Conservation (phyloP, 2,329 filamentous ascomycete species). For the Pyrenophora tritici-repentis region DNA sequence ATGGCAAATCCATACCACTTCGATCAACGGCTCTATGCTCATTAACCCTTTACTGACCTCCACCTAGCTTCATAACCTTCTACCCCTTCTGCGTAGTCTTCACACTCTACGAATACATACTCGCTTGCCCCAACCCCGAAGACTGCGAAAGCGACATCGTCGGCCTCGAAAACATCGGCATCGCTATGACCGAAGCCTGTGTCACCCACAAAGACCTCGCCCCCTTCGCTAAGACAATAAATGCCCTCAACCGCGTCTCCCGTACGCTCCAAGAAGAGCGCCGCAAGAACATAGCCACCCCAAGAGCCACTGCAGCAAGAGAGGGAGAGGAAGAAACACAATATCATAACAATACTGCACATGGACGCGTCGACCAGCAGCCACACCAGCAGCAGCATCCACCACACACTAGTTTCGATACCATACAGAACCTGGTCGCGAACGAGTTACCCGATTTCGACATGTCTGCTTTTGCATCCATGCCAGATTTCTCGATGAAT, state of each 20-base stretch:
- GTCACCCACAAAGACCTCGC: slow-evolving; percentile 19
- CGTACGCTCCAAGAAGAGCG: slow-evolving; percentile 32
- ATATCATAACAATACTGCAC: too few relatives aligned
- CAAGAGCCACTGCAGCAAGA: not conserved
- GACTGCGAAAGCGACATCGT: slow-evolving; percentile 34
- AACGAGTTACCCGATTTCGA: slow-evolving; percentile 23
- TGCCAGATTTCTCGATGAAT: slow-evolving; percentile 24
- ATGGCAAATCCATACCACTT: too few relatives aligned
- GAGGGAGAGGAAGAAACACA: too few relatives aligned
- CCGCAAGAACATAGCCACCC: not conserved
- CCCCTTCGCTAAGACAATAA: slow-evolving; percentile 34
- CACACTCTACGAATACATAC: slow-evolving; percentile 37
- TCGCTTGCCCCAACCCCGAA: slow-evolving; percentile 26
- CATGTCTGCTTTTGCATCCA: slow-evolving; percentile 19
- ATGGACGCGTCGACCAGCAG: too few relatives aligned
- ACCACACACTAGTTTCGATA: slow-evolving; percentile 10
- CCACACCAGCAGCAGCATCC: not conserved
- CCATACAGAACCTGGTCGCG: slow-evolving; percentile 16
- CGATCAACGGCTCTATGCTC: too few relatives aligned
- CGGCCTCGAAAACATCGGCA: slow-evolving; percentile 28
- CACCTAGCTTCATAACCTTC: slow-evolving; percentile 32
- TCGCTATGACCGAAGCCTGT: slow-evolving; percentile 27
- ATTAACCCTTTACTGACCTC: not conserved
- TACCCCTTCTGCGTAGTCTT: slow-evolving; percentile 41
- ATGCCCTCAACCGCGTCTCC: slow-evolving; percentile 37